phyloP scores from a whole-genome alignment of 1,284 basidiomycete species.

The Ganoderma meredithae region DNA sequence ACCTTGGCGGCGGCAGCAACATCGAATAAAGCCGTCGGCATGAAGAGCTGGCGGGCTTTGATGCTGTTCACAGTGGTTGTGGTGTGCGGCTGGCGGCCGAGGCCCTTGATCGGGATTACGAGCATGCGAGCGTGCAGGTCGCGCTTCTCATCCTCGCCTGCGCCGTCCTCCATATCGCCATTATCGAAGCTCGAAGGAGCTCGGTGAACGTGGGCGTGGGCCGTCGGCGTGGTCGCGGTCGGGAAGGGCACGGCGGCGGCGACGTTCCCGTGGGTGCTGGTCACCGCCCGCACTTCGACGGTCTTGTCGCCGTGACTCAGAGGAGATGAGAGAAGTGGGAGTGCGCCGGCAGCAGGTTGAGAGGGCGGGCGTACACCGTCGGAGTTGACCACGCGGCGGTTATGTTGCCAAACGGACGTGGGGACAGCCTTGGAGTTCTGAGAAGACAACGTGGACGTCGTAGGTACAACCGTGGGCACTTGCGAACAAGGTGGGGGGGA shows the following conservation, averaged over 20 bases:
- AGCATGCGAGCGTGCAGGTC: slow-evolving; percentile 1
- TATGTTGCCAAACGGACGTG: not conserved
- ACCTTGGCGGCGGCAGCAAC: not conserved
- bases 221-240: not conserved
- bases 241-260: slow-evolving; percentile 3
- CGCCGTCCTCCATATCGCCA: not conserved
- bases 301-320: not conserved
- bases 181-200: not conserved
- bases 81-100: not conserved
- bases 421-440: not conserved
- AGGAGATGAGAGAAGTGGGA: not conserved
- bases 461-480: not conserved
- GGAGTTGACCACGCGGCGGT: not conserved
- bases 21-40: not conserved
- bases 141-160: not conserved
- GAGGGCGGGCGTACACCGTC: not conserved
- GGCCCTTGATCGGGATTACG: not conserved
- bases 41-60: not conserved
- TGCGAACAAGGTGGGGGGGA: not conserved
- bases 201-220: not conserved
- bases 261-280: not conserved
- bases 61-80: not conserved
- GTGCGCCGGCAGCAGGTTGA: not conserved
- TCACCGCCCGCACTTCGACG: not conserved
- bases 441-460: not conserved